Base-by-base conservation (phyloP, 2,329 filamentous ascomycete species). In the Fusarium sp. region DNA sequence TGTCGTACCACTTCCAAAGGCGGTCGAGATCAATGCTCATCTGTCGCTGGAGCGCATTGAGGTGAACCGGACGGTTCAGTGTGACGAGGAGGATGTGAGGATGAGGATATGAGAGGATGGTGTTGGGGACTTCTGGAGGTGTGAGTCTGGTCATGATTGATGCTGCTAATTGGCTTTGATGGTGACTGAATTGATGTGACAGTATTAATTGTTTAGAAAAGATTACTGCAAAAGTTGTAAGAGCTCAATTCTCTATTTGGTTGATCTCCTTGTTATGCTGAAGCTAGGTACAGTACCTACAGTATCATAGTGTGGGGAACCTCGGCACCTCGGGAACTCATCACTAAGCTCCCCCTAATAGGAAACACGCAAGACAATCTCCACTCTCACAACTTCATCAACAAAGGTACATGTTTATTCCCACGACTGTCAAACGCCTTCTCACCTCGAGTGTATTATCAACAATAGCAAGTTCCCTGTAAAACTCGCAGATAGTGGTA, bases 1-100 rank as follows among this genome's bases (percentile, higher is more conserved):
- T 72, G 65, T 90, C 88, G 71, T 84, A 88, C 82, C 85, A 88
- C 25, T 74, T 71, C 79, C 80, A 88, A 11, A 84, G 75, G 4
- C 62, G 49, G 47, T 79, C 77, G 25, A 85, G 78, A 49, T 78
- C 77, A 50, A 74, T 72, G 72, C 87, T 83, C 69, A 79, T 78
- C 4, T 76, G 69, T 2, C 76, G 73, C 8, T 76, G 78, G 68
- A 89, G 79, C 47, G 83, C 80, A 74, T 89, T 89, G 68, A 88
- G 83, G 54, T 82, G 78, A 29, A 74, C 69, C 6, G 85, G 83
- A 0, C 85, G 83, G 74, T 86, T 82, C 71, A 89, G 79, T 2
- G 84, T 87, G 27, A 87, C 79, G 39, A 88, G 80, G 9, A 88
- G 77, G 45, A 87, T 75, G 66, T 85, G 80, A 3, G 81, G 79